Evolutionary conservation across 164 flowering plant species (phyloP), one percentile per base, ranked within the genome.

Genomic region (Kalanchoe fedtschenkoi): DNA sequence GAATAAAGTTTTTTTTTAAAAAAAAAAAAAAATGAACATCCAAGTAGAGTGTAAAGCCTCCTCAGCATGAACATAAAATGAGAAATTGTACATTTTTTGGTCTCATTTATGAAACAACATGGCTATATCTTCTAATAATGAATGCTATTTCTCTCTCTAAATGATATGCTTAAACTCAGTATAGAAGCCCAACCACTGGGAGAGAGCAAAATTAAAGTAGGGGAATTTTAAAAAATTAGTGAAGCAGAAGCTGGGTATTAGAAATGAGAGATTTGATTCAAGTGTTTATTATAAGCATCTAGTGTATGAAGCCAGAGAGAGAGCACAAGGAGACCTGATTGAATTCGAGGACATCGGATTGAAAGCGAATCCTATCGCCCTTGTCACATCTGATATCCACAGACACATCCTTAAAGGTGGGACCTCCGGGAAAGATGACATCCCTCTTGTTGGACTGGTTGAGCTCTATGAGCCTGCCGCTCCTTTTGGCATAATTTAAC

Each of bases 331-430:
- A 17, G 16, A 84, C 97, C 91, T 86, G 89, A 80, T 81, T 88
- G 73, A 91, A 88, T 26, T 86, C 80, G 17, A 90, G 83, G 32
- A 90, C 81, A 77, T 88, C 95, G 15, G 97, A 88, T 62, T 81
- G 81, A 72, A 78, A 91, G 26, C 97, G 75, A 53, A 82, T 74
- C 19, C 81, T 69, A 59, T 91, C 97, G 13, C 97, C 97, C 71
- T 88, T 88, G 75, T 91, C 97, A 59, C 84, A 74, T 0, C 77
- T 70, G 51, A 91, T 83, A 76, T 78, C 82, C 30, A 74, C 74
- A 0, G 95, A 71, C 0, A 90, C 91, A 4, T 72, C 76, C 2
- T 68, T 65, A 29, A 59, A 29, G 0, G 75, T 81, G 1, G 57
- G 68, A 2, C 68, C 65, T 3, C 82, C 84, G 3, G 97, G 92